phyloP scores from a whole-genome alignment of 129 eudicot genomes.

The Flaveria sonorensis region DNA sequence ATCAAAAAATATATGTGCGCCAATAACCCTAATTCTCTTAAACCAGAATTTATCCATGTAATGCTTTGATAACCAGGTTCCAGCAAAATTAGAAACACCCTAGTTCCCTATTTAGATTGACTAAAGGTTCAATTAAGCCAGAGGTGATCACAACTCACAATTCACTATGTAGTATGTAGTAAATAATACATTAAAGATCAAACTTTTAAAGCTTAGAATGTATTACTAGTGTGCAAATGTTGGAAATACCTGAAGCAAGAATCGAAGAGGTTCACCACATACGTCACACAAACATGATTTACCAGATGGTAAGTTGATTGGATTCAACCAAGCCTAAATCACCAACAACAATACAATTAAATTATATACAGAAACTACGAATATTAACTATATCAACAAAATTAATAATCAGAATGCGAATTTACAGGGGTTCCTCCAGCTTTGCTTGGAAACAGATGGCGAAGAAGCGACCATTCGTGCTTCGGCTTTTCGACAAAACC shows the following conservation, averaged over 20 bases:
- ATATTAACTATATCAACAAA: neutral
- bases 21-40: neutral
- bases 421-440: slow-evolving; percentile 90
- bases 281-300: slow-evolving; percentile 62
- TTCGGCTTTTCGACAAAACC: slow-evolving; percentile 72
- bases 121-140: neutral
- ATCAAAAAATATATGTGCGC: neutral
- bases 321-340: slow-evolving; percentile 92
- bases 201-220: neutral
- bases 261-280: slow-evolving; percentile 88
- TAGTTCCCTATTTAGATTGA: neutral
- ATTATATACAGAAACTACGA: neutral
- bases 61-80: neutral
- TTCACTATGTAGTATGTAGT: neutral
- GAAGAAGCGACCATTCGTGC: slow-evolving; percentile 64
- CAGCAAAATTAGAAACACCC: too few relatives aligned
- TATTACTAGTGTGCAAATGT: neutral
- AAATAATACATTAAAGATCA: neutral
- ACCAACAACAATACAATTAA: slow-evolving; percentile 27
- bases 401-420: neutral
- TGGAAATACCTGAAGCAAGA: slow-evolving; percentile 76
- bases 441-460: slow-evolving; percentile 82
- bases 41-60: slow-evolving; percentile 1
- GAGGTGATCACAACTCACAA: neutral
- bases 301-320: slow-evolving; percentile 66